These are phyloP conservation scores for Phanerochaete carnosa DNA, from an alignment of 768 basidiomycete species.

Conservation along the genomic window DNA sequence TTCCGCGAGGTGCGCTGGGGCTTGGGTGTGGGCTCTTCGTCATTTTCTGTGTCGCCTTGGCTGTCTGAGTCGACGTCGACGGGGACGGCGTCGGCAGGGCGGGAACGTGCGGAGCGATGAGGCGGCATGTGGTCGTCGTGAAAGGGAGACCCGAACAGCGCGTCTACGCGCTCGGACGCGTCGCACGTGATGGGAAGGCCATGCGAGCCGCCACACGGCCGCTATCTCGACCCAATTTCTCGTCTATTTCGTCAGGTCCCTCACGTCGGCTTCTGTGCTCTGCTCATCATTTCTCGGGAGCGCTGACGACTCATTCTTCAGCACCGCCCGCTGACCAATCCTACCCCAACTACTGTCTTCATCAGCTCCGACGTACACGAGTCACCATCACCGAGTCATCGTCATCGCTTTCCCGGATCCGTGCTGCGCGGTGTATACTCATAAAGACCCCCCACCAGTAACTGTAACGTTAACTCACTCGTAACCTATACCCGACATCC, in stretches of 20 bases:
- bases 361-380: neutral
- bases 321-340: neutral
- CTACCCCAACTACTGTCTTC: neutral
- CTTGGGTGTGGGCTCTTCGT: slow-evolving; percentile 22
- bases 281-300: neutral
- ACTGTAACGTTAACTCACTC: slow-evolving; percentile 5
- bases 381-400: slow-evolving; percentile 1
- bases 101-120: slow-evolving; percentile 8
- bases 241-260: neutral
- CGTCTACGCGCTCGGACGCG: slow-evolving; percentile 15
- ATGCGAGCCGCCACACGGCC: slow-evolving; percentile 4
- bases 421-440: neutral
- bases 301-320: neutral
- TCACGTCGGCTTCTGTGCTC: neutral
- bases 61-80: slow-evolving; percentile 7
- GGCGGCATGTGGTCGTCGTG: slow-evolving; percentile 14
- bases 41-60: slow-evolving; percentile 17
- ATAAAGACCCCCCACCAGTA: neutral
- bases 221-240: neutral
- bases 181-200: slow-evolving; percentile 3
- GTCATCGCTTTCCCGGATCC: slow-evolving; percentile 6
- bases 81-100: neutral
- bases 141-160: slow-evolving; percentile 9
- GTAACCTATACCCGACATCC: neutral
- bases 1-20: slow-evolving; percentile 31